Conservation (phyloP, 2,329 filamentous ascomycete species). For the Aspergillus proliferans region DNA sequence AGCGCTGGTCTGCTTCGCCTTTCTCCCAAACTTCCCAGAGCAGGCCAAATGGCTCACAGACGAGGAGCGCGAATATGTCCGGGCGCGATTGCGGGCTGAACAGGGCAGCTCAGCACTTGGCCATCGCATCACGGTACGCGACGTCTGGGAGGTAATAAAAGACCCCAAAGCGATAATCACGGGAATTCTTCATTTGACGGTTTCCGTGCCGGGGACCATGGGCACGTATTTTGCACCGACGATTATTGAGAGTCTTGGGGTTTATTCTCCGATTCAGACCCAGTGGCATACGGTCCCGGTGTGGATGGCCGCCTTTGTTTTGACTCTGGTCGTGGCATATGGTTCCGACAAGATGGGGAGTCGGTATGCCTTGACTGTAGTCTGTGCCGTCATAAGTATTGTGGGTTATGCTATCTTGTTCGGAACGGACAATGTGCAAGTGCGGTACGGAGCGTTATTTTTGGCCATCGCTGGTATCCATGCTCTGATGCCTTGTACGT, state of each 20-base stretch:
- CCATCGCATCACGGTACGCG: conserved; percentile 36
- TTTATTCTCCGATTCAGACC: conserved; percentile 47
- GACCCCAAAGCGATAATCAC: conserved; percentile 45
- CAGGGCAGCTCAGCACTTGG: conserved; percentile 44
- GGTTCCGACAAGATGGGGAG: conserved; percentile 22
- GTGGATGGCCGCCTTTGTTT: conserved; percentile 26
- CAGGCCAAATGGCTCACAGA: conserved; percentile 43
- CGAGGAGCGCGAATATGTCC: conserved; percentile 43
- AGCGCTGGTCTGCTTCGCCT: conserved; percentile 42
- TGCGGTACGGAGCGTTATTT: conserved; percentile 24
- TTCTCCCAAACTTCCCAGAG: conserved; percentile 46
- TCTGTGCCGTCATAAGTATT: conserved; percentile 24
- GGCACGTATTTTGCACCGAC: conserved; percentile 45
- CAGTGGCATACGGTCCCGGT: conserved; percentile 50
- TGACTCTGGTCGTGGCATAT: conserved; percentile 24
- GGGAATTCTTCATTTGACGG: conserved; percentile 48
- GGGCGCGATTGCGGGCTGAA: conserved; percentile 41
- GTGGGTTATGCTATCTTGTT: conserved; percentile 25
- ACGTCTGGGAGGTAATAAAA: conserved; percentile 43
- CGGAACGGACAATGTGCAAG: conserved; percentile 13
- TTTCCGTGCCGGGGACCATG: conserved; percentile 37
- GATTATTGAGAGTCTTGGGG: conserved; percentile 40
- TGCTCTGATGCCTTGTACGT: conserved; percentile 18
- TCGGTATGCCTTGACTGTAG: conserved; percentile 23
- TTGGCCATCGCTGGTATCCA: conserved; percentile 17